These are phyloP conservation scores for Chamaenerion angustifolium DNA, from an alignment of 345 rosid genomes.

Conservation along the genomic window DNA sequence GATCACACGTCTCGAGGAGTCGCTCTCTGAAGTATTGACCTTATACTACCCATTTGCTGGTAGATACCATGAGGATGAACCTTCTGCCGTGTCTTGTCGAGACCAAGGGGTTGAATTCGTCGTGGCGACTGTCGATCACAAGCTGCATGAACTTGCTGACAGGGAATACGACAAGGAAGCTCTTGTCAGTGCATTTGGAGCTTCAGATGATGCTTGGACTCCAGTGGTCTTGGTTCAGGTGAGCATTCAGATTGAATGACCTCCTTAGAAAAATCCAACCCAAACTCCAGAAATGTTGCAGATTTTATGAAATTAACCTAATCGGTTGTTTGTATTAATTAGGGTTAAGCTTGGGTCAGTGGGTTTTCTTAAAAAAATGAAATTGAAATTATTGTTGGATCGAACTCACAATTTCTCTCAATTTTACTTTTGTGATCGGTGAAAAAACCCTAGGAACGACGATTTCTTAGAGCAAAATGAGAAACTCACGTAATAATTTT, in stretches of 20 bases:
- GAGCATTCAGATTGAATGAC: neutral
- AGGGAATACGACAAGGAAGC: neutral
- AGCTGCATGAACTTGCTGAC: neutral
- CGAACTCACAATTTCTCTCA: too few relatives aligned
- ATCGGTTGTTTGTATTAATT: too few relatives aligned
- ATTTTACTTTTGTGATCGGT: too few relatives aligned
- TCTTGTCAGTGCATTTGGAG: neutral
- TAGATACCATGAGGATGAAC: neutral
- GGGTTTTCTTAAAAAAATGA: too few relatives aligned
- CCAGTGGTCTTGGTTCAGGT: conserved; percentile 1
- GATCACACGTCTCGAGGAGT: neutral
- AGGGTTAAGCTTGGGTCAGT: too few relatives aligned
- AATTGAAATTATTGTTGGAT: too few relatives aligned
- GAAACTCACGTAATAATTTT: too few relatives aligned
- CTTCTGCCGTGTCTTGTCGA: neutral
- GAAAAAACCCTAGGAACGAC: too few relatives aligned
- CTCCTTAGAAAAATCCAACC: too few relatives aligned
- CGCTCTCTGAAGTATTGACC: conserved; percentile 1
- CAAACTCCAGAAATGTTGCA: too few relatives aligned
- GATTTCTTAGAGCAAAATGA: too few relatives aligned
- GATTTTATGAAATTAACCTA: too few relatives aligned
- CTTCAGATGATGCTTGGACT: neutral
- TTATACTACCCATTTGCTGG: conserved; percentile 3
- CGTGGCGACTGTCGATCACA: conserved; percentile 3
- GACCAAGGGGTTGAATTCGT: conserved; percentile 8